Conservation (phyloP, 176 grass and related monocot genomes). For the Saccharum spontaneum region DNA sequence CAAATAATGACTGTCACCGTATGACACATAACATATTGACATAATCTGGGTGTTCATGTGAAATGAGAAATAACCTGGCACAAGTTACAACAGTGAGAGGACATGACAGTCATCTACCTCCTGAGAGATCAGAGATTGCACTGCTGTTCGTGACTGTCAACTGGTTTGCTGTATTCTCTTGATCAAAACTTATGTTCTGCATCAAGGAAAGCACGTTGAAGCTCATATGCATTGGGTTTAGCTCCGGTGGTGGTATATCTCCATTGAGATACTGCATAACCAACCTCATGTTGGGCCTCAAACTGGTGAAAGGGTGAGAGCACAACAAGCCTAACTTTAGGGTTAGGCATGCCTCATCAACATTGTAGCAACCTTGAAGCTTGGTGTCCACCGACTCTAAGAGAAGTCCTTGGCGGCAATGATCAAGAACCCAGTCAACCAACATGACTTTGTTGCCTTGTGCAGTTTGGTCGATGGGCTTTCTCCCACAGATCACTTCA, state of each 20-base stretch:
- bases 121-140: background rate
- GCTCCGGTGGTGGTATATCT: background rate
- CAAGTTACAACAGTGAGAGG: too few species aligned
- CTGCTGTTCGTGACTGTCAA: too few species aligned
- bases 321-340: slow-evolving; percentile 45
- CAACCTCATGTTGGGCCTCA: slow-evolving; percentile 36
- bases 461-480: background rate
- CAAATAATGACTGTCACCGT: too few species aligned
- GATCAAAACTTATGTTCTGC: background rate
- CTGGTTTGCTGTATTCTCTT: background rate
- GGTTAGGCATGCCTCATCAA: slow-evolving; percentile 23
- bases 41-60: too few species aligned
- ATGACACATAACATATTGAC: too few species aligned
- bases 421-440: slow-evolving; percentile 29
- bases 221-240: background rate
- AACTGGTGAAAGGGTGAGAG: slow-evolving; percentile 21
- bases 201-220: slow-evolving; percentile 3
- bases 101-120: too few species aligned
- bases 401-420: background rate
- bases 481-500: slow-evolving; percentile 29
- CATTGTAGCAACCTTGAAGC: background rate
- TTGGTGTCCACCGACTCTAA: slow-evolving; percentile 4
- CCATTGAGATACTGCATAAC: slow-evolving; percentile 33
- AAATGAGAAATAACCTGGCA: too few species aligned
- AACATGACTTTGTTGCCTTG: background rate